Evolutionary conservation across 202 grass and related monocot species (phyloP), one percentile per base, ranked within the genome.

Genomic region (Panicum hallii): DNA sequence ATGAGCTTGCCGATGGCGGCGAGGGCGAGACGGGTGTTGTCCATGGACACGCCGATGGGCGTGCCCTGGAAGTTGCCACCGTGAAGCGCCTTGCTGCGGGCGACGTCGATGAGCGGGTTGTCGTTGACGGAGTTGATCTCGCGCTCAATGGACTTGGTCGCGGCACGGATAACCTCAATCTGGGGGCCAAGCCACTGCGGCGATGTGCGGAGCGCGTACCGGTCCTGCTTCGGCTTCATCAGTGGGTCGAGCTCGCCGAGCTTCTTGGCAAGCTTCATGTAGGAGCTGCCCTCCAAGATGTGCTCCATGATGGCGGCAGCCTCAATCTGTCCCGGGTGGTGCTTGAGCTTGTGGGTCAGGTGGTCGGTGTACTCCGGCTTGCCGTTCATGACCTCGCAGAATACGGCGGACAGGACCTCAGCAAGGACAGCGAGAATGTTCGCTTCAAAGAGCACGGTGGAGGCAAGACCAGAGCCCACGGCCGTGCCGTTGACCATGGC

Each of bases 401-500:
- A 92, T n/a, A 92, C 58, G 11, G 90, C 90, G 3, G 87, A 89
- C 0, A 92, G 69, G 9, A 93, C 58, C 67, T 89, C 82, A 38
- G 87, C 85, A 1, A 93, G 77, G 12, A 87, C n/a, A 1, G 87
- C 78, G 0, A 92, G 79, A 20, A 92, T 8, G 70, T 89, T 92
- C 0, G 84, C 70, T 26, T 89, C 90, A 4, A 84, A 92, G 22
- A 88, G 82, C 71, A 84, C 88, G 0, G 84, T 75, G 14, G 89
- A 97, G 3, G 94, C 94, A 4, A 96, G 87, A 0, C 91, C 94
- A 0, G 94, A 97, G 5, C 94, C 94, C 12, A 97, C 94, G 62
- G 94, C 91, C 0, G 94, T 97, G 42, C 94, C 94, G 7, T 97
- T 97, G 30, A 97, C 94, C 82, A 91, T 88, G 1, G 94, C 94